Evolutionary conservation across 805 yeast species (phyloP).

Genomic region (Cyberlindnera maclurae): DNA sequence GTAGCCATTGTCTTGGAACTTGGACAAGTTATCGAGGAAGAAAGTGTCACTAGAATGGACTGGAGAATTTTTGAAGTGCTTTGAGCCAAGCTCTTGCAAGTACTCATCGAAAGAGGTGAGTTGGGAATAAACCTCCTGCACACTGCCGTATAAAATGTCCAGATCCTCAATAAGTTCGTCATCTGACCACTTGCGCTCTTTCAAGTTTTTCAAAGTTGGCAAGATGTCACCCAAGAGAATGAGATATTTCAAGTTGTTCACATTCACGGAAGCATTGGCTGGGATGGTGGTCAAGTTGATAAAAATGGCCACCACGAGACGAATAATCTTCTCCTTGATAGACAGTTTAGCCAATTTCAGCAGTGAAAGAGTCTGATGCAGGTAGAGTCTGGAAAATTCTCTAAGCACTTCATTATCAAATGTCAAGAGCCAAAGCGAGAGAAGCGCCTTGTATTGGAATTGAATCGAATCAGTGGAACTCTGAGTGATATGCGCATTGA

Average conservation of each 20-base stretch:
- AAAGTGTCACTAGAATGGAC: constrained; percentile 84
- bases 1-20: constrained; percentile 75
- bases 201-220: constrained; percentile 56
- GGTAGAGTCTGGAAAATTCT: constrained; percentile 47
- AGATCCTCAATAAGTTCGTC: constrained; percentile 81
- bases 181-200: constrained; percentile 90
- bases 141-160: constrained; percentile 44
- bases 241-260: constrained; percentile 55
- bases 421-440: constrained; percentile 79
- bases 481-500: constrained; percentile 27
- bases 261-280: constrained; percentile 28
- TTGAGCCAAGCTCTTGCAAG: constrained; percentile 72
- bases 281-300: constrained; percentile 45
- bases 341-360: constrained; percentile 63
- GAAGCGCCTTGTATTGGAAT: constrained; percentile 71
- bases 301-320: constrained; percentile 74
- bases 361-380: constrained; percentile 37
- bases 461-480: constrained; percentile 38
- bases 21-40: constrained; percentile 76
- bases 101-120: constrained; percentile 93
- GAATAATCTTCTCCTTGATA: constrained; percentile 84
- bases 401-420: constrained; percentile 51
- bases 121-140: constrained; percentile 65
- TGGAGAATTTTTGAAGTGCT: constrained; percentile 80
- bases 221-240: constrained; percentile 71